Evolutionary conservation across 176 grass and related monocot species (phyloP).

Genomic region (Microstegium vimineum): DNA sequence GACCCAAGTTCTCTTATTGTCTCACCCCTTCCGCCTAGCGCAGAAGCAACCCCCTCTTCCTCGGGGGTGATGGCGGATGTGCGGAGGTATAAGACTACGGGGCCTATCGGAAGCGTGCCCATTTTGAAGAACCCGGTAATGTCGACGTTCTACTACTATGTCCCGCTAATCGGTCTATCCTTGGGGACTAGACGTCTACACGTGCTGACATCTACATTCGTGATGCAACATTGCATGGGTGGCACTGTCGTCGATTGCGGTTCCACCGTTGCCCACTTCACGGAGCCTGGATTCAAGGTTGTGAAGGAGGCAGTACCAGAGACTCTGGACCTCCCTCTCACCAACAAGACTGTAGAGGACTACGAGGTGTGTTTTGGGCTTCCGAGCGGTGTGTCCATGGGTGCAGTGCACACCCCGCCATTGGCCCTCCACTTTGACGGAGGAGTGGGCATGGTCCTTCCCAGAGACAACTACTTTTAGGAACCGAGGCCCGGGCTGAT

Average conservation of each 20-base stretch:
- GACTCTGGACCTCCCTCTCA: not conserved
- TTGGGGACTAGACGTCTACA: not conserved
- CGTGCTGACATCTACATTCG: constrained; percentile 3
- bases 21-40: constrained; percentile 1
- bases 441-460: constrained; percentile 20
- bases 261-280: not conserved
- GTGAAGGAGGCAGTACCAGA: not conserved
- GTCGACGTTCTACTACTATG: no score
- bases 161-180: constrained; percentile 17
- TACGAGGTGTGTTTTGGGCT: constrained; percentile 38
- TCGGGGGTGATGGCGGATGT: not conserved
- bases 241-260: constrained; percentile 25
- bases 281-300: not conserved
- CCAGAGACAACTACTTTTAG: constrained; percentile 38
- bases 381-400: not conserved
- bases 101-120: no score
- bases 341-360: not conserved
- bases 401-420: constrained; percentile 14
- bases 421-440: constrained; percentile 50
- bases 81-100: not conserved
- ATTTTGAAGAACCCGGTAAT: no score
- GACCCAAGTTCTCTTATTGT: constrained; percentile 15
- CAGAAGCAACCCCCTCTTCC: not conserved
- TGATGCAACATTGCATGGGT: no score
- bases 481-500: constrained; percentile 1